A percentile compares a stretch with the other conserved stretches of the same genome.
Evolutionary conservation across 2,329 filamentous ascomycete species (phyloP).

Genomic region (Herpotrichia juniperi): DNA sequence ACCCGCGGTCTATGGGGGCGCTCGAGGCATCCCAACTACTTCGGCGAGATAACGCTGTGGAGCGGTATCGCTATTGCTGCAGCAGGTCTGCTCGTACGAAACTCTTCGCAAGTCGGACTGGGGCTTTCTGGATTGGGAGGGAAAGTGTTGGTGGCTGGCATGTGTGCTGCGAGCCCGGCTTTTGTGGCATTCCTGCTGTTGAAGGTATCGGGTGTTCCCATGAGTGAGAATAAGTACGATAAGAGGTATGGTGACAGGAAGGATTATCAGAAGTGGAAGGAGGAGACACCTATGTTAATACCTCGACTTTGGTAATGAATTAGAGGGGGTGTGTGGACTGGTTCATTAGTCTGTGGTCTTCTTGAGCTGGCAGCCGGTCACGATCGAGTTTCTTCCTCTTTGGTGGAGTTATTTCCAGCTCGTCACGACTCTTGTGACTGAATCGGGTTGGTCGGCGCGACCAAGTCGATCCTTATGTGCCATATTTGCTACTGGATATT

Average conservation of each 20-base stretch:
- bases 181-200: conserved; percentile 69
- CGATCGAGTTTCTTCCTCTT: no score
- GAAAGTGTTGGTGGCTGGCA: conserved; percentile 52
- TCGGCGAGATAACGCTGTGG: conserved; percentile 74
- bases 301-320: conserved; percentile 59
- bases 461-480: no score
- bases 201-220: conserved; percentile 67
- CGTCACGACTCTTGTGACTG: no score
- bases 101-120: conserved; percentile 63
- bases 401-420: no score
- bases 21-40: conserved; percentile 72
- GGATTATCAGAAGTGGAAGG: conserved; percentile 73
- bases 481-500: no score
- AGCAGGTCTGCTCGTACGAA: conserved; percentile 61
- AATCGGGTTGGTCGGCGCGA: no score
- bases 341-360: no score
- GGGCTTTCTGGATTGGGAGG: conserved; percentile 55
- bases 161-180: conserved; percentile 66
- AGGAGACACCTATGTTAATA: conserved; percentile 68
- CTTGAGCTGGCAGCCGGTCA: no score
- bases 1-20: conserved; percentile 67
- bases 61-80: conserved; percentile 67
- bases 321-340: not conserved
- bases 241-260: conserved; percentile 66
- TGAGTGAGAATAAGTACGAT: conserved; percentile 74